Conservation (phyloP, 2,329 filamentous ascomycete genomes). For the Aspergillus bombycis region DNA sequence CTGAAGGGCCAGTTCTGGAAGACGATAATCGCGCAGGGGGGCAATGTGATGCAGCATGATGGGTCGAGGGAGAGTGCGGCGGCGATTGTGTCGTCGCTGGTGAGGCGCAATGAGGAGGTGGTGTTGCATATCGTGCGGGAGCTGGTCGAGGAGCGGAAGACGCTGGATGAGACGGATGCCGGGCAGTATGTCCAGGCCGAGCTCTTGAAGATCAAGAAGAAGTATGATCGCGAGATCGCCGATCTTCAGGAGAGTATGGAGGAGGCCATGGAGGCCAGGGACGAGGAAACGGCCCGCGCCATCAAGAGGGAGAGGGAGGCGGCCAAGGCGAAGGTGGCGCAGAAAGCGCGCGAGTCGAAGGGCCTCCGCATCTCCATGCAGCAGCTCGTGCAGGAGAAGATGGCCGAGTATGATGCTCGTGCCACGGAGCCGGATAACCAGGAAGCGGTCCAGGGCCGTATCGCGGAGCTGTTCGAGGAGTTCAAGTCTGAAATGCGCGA, state of each 20-base stretch:
- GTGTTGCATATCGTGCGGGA: neutral
- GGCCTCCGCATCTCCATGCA: neutral
- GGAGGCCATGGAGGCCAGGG: neutral
- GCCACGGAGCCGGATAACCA: neutral
- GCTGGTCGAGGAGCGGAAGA: constrained; percentile 8
- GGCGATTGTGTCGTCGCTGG: neutral
- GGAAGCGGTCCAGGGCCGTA: neutral
- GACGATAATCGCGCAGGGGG: neutral
- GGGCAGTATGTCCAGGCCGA: constrained; percentile 1
- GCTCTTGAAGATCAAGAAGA: neutral
- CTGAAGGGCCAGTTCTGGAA: neutral
- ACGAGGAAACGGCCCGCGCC: neutral
- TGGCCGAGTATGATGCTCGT: neutral
- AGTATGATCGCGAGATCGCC: neutral
- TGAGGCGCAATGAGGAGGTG: neutral
- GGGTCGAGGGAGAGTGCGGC: neutral
- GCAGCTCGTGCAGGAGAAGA: neutral
- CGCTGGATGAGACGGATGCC: constrained; percentile 10
- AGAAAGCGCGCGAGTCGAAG: neutral
- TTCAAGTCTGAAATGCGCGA: neutral
- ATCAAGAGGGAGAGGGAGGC: constrained; percentile 57
- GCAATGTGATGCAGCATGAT: neutral
- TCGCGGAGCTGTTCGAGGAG: neutral
- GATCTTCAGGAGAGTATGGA: neutral
- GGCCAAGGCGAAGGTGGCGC: constrained; percentile 46